These are phyloP conservation scores for Teratosphaeria destructans DNA, from an alignment of 2,329 filamentous ascomycete species.

Conservation along the genomic window DNA sequence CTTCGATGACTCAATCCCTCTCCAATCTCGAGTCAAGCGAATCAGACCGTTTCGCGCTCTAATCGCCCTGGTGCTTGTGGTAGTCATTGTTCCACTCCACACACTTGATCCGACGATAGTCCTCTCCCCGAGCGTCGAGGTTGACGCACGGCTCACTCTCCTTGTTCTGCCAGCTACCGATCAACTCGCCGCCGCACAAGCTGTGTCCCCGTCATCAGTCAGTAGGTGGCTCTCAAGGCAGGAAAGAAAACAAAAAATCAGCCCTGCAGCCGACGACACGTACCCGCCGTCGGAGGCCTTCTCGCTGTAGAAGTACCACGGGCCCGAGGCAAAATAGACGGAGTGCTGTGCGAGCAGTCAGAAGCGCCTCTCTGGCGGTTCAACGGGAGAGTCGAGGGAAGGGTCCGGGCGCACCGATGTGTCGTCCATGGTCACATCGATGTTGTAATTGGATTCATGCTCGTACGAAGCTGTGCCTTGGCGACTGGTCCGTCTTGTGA, in stretches of 20 bases:
- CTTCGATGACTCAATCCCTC: background rate
- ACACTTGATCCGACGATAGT: background rate
- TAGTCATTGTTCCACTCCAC: background rate
- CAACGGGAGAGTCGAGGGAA: background rate
- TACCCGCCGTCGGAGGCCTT: background rate
- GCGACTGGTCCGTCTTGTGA: background rate
- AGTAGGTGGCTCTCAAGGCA: background rate
- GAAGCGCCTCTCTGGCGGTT: no score
- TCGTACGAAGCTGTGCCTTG: background rate
- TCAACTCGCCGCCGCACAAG: background rate
- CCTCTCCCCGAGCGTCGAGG: background rate
- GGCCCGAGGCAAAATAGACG: background rate
- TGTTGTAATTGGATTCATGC: background rate
- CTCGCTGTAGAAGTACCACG: background rate
- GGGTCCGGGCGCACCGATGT: background rate
- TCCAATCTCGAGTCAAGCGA: background rate
- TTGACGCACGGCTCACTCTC: background rate
- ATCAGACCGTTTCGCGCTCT: background rate
- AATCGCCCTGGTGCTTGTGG: background rate
- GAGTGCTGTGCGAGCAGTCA: background rate
- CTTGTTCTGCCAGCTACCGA: background rate
- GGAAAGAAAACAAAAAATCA: background rate
- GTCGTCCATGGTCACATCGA: background rate
- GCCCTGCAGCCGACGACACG: background rate
- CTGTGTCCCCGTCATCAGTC: background rate